Percentiles rank a stretch among this genome's conserved stretches.
These are phyloP conservation scores for Pichia norvegensis DNA, from an alignment of 1,139 yeast species.

Conservation along the genomic window DNA sequence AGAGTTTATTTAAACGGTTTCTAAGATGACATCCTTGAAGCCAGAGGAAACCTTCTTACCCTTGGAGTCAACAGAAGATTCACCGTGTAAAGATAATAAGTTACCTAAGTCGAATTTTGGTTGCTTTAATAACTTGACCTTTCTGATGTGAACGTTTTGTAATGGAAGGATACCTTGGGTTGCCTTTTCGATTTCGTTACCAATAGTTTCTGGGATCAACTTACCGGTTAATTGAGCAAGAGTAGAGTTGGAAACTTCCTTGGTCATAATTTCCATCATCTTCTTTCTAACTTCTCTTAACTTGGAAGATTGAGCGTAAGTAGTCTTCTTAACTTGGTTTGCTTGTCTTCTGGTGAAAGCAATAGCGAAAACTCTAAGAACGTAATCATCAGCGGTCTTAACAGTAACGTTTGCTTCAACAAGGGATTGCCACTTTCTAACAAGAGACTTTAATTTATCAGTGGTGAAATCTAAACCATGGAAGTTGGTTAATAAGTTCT, in stretches of 20 bases:
- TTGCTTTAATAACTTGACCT: slow-evolving; percentile 85
- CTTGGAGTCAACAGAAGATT: slow-evolving; percentile 69
- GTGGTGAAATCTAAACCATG: slow-evolving; percentile 90
- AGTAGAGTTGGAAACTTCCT: slow-evolving; percentile 78
- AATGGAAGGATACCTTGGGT: slow-evolving; percentile 80
- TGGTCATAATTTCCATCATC: slow-evolving; percentile 78
- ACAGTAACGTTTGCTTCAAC: slow-evolving; percentile 89
- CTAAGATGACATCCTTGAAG: slow-evolving; percentile 89
- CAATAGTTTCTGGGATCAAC: slow-evolving; percentile 86
- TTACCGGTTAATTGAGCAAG: slow-evolving; percentile 81
- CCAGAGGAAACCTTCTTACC: slow-evolving; percentile 84
- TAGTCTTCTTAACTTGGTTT: slow-evolving; percentile 84
- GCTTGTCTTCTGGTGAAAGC: slow-evolving; percentile 90
- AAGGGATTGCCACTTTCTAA: slow-evolving; percentile 90
- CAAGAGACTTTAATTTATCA: slow-evolving; percentile 84
- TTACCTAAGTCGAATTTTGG: slow-evolving; percentile 89
- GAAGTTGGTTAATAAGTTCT: slow-evolving; percentile 89
- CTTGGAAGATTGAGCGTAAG: slow-evolving; percentile 86
- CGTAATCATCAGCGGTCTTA: slow-evolving; percentile 88
- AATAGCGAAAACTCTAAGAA: slow-evolving; percentile 79
- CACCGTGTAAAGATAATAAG: slow-evolving; percentile 87
- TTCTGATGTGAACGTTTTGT: slow-evolving; percentile 88
- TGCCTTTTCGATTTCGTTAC: slow-evolving; percentile 84
- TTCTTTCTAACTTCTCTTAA: slow-evolving; percentile 78
- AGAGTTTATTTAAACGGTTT: slow-evolving; percentile 47